A percentile compares a stretch with the other conserved stretches of the same genome.
phyloP scores from a whole-genome alignment of 106 monocot genomes.

The Posidonia australis region DNA sequence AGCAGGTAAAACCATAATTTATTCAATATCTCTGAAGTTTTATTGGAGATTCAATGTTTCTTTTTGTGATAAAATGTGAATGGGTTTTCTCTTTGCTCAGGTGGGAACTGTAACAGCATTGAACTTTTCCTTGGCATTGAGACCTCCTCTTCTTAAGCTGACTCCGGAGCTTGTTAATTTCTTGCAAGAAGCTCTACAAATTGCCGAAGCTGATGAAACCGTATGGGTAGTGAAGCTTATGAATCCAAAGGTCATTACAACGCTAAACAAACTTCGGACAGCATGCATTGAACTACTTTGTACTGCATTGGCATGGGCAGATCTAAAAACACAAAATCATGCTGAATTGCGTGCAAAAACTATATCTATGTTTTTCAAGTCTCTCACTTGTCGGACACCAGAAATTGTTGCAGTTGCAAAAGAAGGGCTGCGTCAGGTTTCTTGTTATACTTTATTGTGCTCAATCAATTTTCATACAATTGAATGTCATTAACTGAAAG shows the following conservation, averaged over 20 bases:
- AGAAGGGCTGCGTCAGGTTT: conserved; percentile 95
- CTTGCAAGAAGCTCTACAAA: conserved; percentile 96
- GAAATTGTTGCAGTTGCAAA: conserved; percentile 98
- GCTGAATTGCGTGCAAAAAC: conserved; percentile 78
- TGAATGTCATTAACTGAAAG: neutral
- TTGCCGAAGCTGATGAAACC: conserved; percentile 98
- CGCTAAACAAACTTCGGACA: conserved; percentile 92
- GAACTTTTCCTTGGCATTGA: conserved; percentile 89
- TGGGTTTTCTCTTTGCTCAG: conserved; percentile 24
- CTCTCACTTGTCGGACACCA: conserved; percentile 83
- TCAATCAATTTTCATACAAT: too few relatives aligned
- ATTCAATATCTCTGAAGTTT: neutral
- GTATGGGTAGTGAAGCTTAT: conserved; percentile 92
- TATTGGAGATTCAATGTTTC: neutral
- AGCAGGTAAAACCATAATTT: conserved; percentile 47
- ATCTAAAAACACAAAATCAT: conserved; percentile 74
- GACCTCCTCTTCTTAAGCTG: conserved; percentile 95
- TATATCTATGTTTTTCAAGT: conserved; percentile 99
- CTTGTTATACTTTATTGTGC: neutral
- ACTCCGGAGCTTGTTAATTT: conserved; percentile 89
- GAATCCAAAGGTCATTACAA: conserved; percentile 79
- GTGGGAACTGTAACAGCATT: conserved; percentile 95
- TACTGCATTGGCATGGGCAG: conserved; percentile 96
- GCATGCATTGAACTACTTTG: conserved; percentile 98
- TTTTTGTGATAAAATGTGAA: neutral